Percentiles rank a stretch among this genome's conserved stretches.
Conservation (phyloP, 768 basidiomycete genomes). For the Hydnomerulius pinastri region DNA sequence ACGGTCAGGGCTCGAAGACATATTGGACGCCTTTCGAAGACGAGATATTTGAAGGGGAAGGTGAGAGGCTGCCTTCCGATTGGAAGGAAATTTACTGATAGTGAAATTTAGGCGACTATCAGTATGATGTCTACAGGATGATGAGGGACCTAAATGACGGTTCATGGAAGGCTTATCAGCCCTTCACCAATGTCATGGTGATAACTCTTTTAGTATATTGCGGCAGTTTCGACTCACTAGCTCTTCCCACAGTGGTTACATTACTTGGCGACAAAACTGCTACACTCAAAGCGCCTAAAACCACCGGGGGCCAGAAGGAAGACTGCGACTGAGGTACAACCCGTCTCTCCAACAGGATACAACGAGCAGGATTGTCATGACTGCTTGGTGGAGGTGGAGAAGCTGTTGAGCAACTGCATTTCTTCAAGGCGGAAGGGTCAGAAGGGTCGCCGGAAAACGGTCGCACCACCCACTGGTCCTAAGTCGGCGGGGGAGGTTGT, state of each 20-base stretch:
- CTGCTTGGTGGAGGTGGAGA: slow-evolving; percentile 67
- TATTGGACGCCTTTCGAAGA: slow-evolving; percentile 86
- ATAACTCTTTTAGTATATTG: slow-evolving; percentile 20
- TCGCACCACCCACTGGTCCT: slow-evolving; percentile 16
- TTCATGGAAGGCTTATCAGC: slow-evolving; percentile 76
- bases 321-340: slow-evolving; percentile 13
- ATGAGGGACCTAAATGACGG: slow-evolving; percentile 67
- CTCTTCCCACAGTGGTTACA: slow-evolving; percentile 78
- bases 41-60: slow-evolving; percentile 91
- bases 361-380: slow-evolving; percentile 71
- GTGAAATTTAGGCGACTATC: slow-evolving; percentile 69
- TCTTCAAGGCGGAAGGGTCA: slow-evolving; percentile 34
- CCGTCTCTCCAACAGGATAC: slow-evolving; percentile 39
- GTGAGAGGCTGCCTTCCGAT: slow-evolving; percentile 39
- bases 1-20: slow-evolving; percentile 43
- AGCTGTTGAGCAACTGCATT: slow-evolving; percentile 52
- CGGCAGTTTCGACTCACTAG: slow-evolving; percentile 10
- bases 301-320: slow-evolving; percentile 48
- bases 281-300: slow-evolving; percentile 68
- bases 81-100: slow-evolving; percentile 8
- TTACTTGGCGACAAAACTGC: slow-evolving; percentile 74
- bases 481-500: slow-evolving; percentile 63
- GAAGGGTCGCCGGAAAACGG: slow-evolving; percentile 39
- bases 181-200: slow-evolving; percentile 91
- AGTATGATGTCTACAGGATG: slow-evolving; percentile 92